These are phyloP conservation scores for Cruciata laevipes DNA, from an alignment of 257 asterid genomes.

Conservation along the genomic window DNA sequence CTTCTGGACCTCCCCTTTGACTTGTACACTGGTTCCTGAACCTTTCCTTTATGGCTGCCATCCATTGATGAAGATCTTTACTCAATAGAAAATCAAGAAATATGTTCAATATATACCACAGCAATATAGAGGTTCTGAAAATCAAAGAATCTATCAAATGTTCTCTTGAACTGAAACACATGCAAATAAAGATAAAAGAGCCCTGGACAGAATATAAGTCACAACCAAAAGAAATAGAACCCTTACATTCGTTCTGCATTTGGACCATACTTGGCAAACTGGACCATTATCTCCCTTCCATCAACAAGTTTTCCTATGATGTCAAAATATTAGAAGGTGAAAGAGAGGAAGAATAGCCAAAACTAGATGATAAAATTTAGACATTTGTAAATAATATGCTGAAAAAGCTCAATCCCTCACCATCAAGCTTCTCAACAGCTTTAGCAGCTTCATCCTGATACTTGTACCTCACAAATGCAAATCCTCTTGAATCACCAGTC, in stretches of 20 bases:
- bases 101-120: neutral
- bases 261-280: constrained; percentile 95
- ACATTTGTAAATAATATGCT: too few relatives aligned
- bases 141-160: neutral
- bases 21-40: constrained; percentile 62
- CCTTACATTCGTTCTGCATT: constrained; percentile 92
- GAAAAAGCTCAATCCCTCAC: constrained; percentile 11
- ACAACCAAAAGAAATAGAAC: too few relatives aligned
- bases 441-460: constrained; percentile 92
- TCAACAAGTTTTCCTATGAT: constrained; percentile 79
- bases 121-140: neutral
- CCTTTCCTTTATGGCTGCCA: constrained; percentile 70
- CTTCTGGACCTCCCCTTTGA: constrained; percentile 71
- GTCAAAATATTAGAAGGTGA: too few relatives aligned
- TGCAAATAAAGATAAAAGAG: neutral
- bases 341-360: neutral
- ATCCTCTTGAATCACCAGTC: constrained; percentile 98
- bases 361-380: too few relatives aligned
- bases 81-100: neutral
- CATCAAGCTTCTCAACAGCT: constrained; percentile 96
- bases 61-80: constrained; percentile 4
- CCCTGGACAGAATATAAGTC: neutral
- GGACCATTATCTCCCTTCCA: constrained; percentile 98
- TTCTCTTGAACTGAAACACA: neutral
- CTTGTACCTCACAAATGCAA: constrained; percentile 92